Base-by-base conservation (phyloP, 2,329 filamentous ascomycete species). In the Talaromyces amestolkiae region DNA sequence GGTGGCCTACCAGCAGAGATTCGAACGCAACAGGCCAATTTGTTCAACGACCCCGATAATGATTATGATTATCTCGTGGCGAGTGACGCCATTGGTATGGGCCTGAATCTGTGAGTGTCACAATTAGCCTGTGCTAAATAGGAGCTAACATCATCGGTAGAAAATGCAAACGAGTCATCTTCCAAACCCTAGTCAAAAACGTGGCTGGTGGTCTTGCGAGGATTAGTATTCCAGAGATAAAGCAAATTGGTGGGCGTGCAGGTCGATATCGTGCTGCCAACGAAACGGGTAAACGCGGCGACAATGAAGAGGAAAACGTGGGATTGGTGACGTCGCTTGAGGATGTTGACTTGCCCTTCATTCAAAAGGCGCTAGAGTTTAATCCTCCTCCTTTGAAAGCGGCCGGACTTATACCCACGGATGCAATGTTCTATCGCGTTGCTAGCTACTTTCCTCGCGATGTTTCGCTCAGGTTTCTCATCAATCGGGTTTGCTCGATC, bases 31-130 rank as follows among this genome's bases (percentile, higher is more conserved):
- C 95, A 99, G 79, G 95, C 95, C 0, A 87, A 88, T 17, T 83
- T 98, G 0, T 99, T 99, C 83, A 99, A 99, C 74, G 91, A 98
- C 69, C 93, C 93, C 0, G 79, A 96, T 74, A 99, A 96, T 75
- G 93, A 97, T 66, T 99, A 97, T 74, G 95, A 99, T 75, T 96
- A 89, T 71, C 83, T 99, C 6, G 93, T 95, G 31, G 95, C 96
- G 9, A 97, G 92, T 71, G 93, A 97, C 78, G 95, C 95, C 56
- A 94, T 99, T 68, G 95, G 95, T 43, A 98, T 99, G 94, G 95
- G 96, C 1, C 81, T 99, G 24, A 99, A 99, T 73, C 79, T 99
- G 76, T 93, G 88, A 78, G 83, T 78, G 19, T 53, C 27, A 13
- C 22, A 43, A 24, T 31, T 49, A 22, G 13, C 19, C 41, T 10